Evolutionary conservation across 2,329 filamentous ascomycete species (phyloP).

Genomic region (Torrubiellomyces zombiae): DNA sequence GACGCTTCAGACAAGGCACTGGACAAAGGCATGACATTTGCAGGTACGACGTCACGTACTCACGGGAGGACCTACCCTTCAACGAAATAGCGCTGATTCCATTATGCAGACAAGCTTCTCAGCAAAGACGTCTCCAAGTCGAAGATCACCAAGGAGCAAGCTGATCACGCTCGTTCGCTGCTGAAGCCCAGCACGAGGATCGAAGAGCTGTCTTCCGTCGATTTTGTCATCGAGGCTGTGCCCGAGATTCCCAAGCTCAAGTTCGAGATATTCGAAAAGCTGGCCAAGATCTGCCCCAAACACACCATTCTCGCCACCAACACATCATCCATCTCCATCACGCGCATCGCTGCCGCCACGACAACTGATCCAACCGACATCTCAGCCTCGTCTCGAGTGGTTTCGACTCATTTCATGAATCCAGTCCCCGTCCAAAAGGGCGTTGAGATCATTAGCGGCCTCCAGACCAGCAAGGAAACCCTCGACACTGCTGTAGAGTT

Average conservation of each 20-base stretch:
- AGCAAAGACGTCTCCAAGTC: slow-evolving; percentile 85
- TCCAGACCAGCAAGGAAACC: slow-evolving; percentile 77
- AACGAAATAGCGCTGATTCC: too few species aligned
- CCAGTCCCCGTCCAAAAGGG: slow-evolving; percentile 93
- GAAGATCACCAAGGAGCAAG: slow-evolving; percentile 66
- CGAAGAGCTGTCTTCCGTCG: slow-evolving; percentile 62
- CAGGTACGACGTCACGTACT: slow-evolving; percentile 50
- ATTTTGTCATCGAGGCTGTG: slow-evolving; percentile 96
- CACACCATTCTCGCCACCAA: slow-evolving; percentile 92
- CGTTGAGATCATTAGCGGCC: slow-evolving; percentile 88
- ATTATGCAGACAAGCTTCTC: slow-evolving; percentile 74
- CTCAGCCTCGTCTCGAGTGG: slow-evolving; percentile 68
- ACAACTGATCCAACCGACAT: slow-evolving; percentile 63
- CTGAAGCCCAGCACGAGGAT: slow-evolving; percentile 57
- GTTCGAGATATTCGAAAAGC: slow-evolving; percentile 65
- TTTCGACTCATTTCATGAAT: slow-evolving; percentile 99
- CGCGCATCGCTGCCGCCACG: slow-evolving; percentile 80
- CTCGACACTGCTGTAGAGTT: slow-evolving; percentile 71
- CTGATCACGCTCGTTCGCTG: slow-evolving; percentile 53
- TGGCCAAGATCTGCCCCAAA: slow-evolving; percentile 65
- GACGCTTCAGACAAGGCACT: slow-evolving; percentile 73
- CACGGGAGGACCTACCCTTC: neutral
- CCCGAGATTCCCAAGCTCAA: slow-evolving; percentile 85
- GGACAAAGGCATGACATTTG: slow-evolving; percentile 80
- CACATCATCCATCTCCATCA: slow-evolving; percentile 97